Base-by-base conservation (phyloP, 805 yeast genomes). In the Brettanomyces naardenensis region DNA sequence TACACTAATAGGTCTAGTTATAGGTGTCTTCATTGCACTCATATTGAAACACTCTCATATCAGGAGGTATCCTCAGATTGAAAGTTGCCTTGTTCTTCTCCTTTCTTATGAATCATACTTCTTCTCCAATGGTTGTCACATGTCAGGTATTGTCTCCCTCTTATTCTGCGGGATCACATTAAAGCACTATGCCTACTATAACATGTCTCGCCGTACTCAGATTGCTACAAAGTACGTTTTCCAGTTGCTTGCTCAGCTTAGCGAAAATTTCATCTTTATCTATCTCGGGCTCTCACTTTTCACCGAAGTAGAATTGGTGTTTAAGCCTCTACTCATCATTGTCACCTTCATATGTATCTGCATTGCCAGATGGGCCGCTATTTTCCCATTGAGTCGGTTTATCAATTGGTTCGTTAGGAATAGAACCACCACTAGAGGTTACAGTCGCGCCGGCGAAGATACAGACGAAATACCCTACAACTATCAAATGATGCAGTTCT, bases 101-200 rank as follows among this genome's bases (percentile, higher is more conserved):
- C 79, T 89, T 56, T 97, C 97, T 14, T 92, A 92, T 58, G 95
- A 88, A 52, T 87, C 97, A 0, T 92, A 92, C 61, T 92, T 92
- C 67, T 92, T 92, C 61, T 89, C 97, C 31, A 92, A 92, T 54
- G 99, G 98, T 35, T 94, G 97, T 52, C 98, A 94, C 58, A 92
- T 92, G 98, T 89, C 97, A 5, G 99, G 99, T 33, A 90, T 90
- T 46, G 97, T 90, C 5, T 88, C 97, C 2, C 68, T 92, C 47
- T 64, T 92, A 47, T 92, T 92, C 64, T 90, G 97, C 58, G 98
- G 99, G 39, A 92, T 92, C 45, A 90, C 98, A 1, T 66, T 92
- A 58, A 92, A 90, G 59, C 97, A 94, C 61, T 92, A 92, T 56
- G 98, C 97, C 13, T 89, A 89, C 63, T 92, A 75, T 63, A 94